phyloP scores from a whole-genome alignment of 2,329 filamentous ascomycete genomes.

The Fusarium zealandicum region DNA sequence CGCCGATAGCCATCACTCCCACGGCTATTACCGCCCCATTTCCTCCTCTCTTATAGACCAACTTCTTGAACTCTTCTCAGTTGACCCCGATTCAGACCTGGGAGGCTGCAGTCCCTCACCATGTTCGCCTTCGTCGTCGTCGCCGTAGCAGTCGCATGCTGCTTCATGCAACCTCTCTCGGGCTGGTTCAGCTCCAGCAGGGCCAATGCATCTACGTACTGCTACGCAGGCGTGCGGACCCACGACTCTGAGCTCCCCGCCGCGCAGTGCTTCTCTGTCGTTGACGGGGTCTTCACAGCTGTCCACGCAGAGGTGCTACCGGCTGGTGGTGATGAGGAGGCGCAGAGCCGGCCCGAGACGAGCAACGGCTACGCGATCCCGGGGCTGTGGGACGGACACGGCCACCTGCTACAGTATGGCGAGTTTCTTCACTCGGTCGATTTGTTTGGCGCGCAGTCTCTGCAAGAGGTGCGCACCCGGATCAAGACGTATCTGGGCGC shows the following conservation, averaged over 20 bases:
- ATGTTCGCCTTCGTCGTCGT: constrained; percentile 43
- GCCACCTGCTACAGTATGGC: constrained; percentile 70
- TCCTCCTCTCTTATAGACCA: too few relatives aligned
- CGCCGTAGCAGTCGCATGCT: constrained; percentile 46
- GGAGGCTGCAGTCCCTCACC: not conserved
- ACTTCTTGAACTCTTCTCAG: too few relatives aligned
- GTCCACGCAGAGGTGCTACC: constrained; percentile 51
- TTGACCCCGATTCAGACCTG: not conserved
- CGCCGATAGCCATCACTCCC: constrained; percentile 9
- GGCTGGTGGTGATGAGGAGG: constrained; percentile 34
- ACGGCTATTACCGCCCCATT: not conserved
- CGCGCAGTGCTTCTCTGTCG: constrained; percentile 64
- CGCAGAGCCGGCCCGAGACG: constrained; percentile 27
- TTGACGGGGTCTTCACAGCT: constrained; percentile 57
- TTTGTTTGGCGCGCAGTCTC: constrained; percentile 64
- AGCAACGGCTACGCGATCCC: constrained; percentile 65
- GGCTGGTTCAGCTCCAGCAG: not conserved
- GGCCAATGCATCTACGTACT: constrained; percentile 42
- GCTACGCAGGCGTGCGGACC: constrained; percentile 51
- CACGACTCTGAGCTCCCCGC: constrained; percentile 46
- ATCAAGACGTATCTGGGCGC: constrained; percentile 58
- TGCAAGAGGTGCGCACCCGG: constrained; percentile 61
- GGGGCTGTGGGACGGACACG: constrained; percentile 75
- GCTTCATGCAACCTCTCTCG: constrained; percentile 39
- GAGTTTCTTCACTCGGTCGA: constrained; percentile 72